These are phyloP conservation scores for Penicillium sp. DNA, from an alignment of 2,329 filamentous ascomycete genomes.

Conservation along the genomic window DNA sequence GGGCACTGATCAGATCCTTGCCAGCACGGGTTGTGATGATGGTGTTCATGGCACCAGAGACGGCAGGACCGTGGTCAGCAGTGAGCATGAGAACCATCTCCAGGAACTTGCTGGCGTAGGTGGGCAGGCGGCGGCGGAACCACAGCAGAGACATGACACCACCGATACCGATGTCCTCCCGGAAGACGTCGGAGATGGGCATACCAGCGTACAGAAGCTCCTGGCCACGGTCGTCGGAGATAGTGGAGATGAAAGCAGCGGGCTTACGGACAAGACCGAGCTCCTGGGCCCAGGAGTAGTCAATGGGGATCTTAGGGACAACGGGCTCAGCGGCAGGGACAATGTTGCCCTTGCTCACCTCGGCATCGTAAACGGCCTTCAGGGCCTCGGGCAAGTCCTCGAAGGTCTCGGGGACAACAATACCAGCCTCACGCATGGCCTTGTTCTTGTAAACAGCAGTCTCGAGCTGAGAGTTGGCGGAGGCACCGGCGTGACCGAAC, in stretches of 20 bases:
- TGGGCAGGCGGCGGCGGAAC: constrained; percentile 96
- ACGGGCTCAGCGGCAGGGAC: constrained; percentile 83
- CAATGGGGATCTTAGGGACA: constrained; percentile 98
- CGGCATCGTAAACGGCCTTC: constrained; percentile 79
- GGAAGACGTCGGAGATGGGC: constrained; percentile 99
- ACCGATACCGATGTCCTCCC: constrained; percentile 96
- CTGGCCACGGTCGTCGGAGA: constrained; percentile 99
- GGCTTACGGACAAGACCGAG: constrained; percentile 99
- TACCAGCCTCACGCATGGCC: constrained; percentile 90
- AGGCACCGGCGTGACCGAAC: constrained; percentile 97
- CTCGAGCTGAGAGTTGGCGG: constrained; percentile 99
- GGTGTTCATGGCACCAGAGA: constrained; percentile 99
- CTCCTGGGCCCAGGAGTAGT: constrained; percentile 99
- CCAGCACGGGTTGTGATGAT: constrained; percentile 99
- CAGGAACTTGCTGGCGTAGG: constrained; percentile 97
- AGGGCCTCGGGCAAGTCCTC: constrained; percentile 85
- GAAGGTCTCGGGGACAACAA: constrained; percentile 93
- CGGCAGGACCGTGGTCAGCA: constrained; percentile 96
- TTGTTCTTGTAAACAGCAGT: constrained; percentile 96
- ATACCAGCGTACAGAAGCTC: constrained; percentile 98
- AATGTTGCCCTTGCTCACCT: constrained; percentile 82
- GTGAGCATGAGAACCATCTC: constrained; percentile 99
- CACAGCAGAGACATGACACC: constrained; percentile 99
- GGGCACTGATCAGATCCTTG: constrained; percentile 94
- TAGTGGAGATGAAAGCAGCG: constrained; percentile 99